phyloP scores from a whole-genome alignment of 2,329 filamentous ascomycete species.

The Drechslerella coelobrocha region DNA sequence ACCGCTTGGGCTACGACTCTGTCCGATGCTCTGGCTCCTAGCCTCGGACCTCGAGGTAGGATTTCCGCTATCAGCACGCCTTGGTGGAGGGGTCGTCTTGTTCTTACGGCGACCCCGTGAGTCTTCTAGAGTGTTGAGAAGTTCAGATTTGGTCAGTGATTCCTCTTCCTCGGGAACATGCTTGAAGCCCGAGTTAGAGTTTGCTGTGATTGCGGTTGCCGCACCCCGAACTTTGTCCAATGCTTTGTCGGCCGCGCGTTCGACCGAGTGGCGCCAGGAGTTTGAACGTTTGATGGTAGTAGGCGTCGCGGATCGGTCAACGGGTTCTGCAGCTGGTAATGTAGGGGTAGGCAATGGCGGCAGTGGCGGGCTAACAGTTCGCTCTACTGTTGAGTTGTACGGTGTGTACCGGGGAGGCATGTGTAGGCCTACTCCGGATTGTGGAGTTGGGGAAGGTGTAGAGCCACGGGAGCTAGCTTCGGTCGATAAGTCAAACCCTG shows the following conservation, averaged over 20 bases:
- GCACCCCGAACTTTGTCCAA: slow-evolving; percentile 47
- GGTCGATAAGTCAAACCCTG: slow-evolving; percentile 37
- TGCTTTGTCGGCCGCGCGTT: slow-evolving; percentile 43
- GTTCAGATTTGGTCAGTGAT: slow-evolving; percentile 37
- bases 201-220: slow-evolving; percentile 7
- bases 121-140: slow-evolving; percentile 40
- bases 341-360: slow-evolving; percentile 11
- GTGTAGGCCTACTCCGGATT: slow-evolving; percentile 30
- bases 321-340: slow-evolving; percentile 22
- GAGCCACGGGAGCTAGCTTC: slow-evolving; percentile 47
- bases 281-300: slow-evolving; percentile 39
- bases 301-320: slow-evolving; percentile 35
- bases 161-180: slow-evolving; percentile 45
- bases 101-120: slow-evolving; percentile 32
- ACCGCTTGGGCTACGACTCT: slow-evolving; percentile 40
- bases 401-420: slow-evolving; percentile 49
- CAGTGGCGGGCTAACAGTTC: neutral
- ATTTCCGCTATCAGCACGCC: slow-evolving; percentile 19
- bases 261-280: slow-evolving; percentile 49
- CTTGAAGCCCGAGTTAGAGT: slow-evolving; percentile 23
- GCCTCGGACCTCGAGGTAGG: slow-evolving; percentile 11
- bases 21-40: slow-evolving; percentile 38
- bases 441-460: slow-evolving; percentile 31
- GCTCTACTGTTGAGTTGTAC: slow-evolving; percentile 16
- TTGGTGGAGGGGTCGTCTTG: slow-evolving; percentile 33